Base-by-base conservation (phyloP, 2,329 filamentous ascomycete genomes). In the Venturia oleaginea region DNA sequence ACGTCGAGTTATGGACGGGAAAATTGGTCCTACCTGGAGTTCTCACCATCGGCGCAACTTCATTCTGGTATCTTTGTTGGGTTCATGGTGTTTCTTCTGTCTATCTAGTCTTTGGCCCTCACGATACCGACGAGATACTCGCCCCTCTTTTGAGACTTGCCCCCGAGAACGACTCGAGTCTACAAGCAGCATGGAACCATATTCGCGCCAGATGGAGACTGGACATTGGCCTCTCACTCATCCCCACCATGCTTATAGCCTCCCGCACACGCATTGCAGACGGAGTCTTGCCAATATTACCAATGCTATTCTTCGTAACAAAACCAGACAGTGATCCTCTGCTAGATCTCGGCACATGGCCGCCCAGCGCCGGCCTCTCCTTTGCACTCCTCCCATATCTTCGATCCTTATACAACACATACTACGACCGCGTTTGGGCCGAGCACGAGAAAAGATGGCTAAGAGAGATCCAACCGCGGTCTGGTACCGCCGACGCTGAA, bases 381-480 rank as follows among this genome's bases (percentile, higher is more conserved):
- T 84, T 90, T 68, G 84, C 86, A 2, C 78, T 84, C 4, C 74
- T 91, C 4, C 88, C 88, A 0, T 89, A 89, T 68, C 70, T 89
- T 2, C 83, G 86, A 62, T 81, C 81, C 38, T 77, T 83, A 27
- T 91, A 91, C 74, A 84, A 85, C 64, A 77, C 80, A 37, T 77
- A 86, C 62, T 89, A 88, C 70, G 80, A 85, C 54, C 79, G 78
- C 55, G 71, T 85, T 2, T 86, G 86, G 75, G 78, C 80, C 19
- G 78, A 81, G 24, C 75, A 81, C 62, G 84, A 87, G 70, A 79
- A 79, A 68, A 80, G 78, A 63, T 88, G 86, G 86, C 77, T 86
- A 24, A 80, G 82, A 61, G 84, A 86, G 67, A 81, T 88, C 2
- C 84, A 86, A 65, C 85, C 85, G 11, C 80, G 83, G 13, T 75